These are phyloP conservation scores for Ogataea naganishii DNA, from an alignment of 805 yeast genomes.

Conservation along the genomic window DNA sequence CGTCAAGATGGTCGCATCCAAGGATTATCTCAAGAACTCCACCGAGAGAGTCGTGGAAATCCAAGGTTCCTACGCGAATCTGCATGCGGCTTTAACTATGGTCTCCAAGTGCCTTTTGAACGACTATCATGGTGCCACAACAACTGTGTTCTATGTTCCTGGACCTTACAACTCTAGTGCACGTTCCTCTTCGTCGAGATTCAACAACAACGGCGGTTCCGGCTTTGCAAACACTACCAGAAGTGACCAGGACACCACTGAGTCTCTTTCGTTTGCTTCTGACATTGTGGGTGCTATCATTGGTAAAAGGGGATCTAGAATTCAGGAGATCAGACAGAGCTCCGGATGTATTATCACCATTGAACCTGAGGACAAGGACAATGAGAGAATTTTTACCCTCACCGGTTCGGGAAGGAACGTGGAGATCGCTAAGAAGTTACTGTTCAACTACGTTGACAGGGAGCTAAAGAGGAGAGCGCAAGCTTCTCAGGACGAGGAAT, in stretches of 20 bases:
- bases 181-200: conserved; percentile 3
- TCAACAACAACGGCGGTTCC: conserved; percentile 3
- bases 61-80: conserved; percentile 65
- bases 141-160: conserved; percentile 59
- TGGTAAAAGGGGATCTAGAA: conserved; percentile 79
- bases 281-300: conserved; percentile 85
- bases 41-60: conserved; percentile 83
- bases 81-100: conserved; percentile 47
- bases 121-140: conserved; percentile 60
- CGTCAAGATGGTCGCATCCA: conserved; percentile 82
- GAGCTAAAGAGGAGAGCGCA: conserved; percentile 32
- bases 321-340: conserved; percentile 73
- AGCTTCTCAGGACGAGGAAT: conserved; percentile 6
- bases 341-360: conserved; percentile 76
- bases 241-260: conserved; percentile 15
- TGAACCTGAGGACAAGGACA: conserved; percentile 55
- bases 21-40: conserved; percentile 71
- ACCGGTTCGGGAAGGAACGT: conserved; percentile 49
- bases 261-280: conserved; percentile 55
- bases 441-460: conserved; percentile 50
- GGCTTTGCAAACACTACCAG: conserved; percentile 1
- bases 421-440: conserved; percentile 46
- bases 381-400: conserved; percentile 64
- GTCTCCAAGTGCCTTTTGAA: conserved; percentile 67
- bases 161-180: conserved; percentile 4